A percentile compares a stretch with the other conserved stretches of the same genome.
Conservation (phyloP, 495 filamentous ascomycete genomes). For the Thermochaetoides thermophila region DNA sequence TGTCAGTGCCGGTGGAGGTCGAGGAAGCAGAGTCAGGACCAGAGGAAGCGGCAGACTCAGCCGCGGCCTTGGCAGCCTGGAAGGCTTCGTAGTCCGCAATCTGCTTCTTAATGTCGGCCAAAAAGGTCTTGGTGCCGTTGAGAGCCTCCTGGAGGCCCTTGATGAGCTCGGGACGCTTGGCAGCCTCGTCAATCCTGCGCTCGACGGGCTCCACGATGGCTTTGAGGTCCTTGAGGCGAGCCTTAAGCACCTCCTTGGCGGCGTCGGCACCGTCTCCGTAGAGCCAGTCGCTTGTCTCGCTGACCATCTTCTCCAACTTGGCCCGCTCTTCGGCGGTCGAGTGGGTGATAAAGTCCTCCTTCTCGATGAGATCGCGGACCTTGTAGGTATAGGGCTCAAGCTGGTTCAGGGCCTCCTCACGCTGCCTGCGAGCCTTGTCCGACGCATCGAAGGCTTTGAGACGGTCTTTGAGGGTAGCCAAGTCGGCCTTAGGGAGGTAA, state of each 20-base stretch:
- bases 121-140: constrained; percentile 34
- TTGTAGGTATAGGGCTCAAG: constrained; percentile 91
- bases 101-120: constrained; percentile 35
- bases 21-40: constrained; percentile 18
- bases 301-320: constrained; percentile 46
- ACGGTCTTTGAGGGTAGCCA: constrained; percentile 53
- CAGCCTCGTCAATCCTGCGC: constrained; percentile 51
- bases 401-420: constrained; percentile 82
- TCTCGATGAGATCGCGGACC: constrained; percentile 63
- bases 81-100: constrained; percentile 34
- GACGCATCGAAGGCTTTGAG: constrained; percentile 71
- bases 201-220: constrained; percentile 54
- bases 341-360: constrained; percentile 53
- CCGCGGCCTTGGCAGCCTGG: constrained; percentile 25
- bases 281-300: constrained; percentile 71
- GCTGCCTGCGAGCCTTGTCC: constrained; percentile 56
- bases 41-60: constrained; percentile 6
- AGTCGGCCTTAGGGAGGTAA: constrained; percentile 37
- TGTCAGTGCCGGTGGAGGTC: constrained; percentile 20
- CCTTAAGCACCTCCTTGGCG: constrained; percentile 50
- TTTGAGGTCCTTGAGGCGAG: constrained; percentile 55
- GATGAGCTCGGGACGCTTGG: constrained; percentile 48
- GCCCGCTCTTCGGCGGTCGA: constrained; percentile 50
- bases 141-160: constrained; percentile 47
- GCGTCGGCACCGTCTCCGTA: constrained; percentile 74